These are phyloP conservation scores for Salicornia ramosissima DNA, from an alignment of 148 eudicot genomes.

Conservation along the genomic window DNA sequence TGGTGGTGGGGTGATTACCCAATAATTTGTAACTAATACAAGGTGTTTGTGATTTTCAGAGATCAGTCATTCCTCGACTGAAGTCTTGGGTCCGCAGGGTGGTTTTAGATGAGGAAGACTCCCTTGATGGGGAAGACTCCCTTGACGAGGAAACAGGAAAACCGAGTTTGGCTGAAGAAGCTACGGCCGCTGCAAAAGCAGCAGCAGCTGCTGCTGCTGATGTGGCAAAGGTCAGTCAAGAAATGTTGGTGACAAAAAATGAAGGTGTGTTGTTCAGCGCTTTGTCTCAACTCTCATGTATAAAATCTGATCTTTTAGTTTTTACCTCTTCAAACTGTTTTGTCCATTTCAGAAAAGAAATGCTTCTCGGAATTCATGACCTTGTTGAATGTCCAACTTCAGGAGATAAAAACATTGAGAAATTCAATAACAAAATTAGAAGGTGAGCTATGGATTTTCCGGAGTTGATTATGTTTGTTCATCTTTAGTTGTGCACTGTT, in stretches of 20 bases:
- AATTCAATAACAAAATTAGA: constrained; percentile 58
- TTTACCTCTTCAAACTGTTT: constrained; percentile 5
- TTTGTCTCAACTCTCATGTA: not conserved
- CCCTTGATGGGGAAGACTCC: constrained; percentile 25
- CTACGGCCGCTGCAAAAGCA: constrained; percentile 88
- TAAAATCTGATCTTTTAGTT: not conserved
- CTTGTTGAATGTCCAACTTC: constrained; percentile 63
- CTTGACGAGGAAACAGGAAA: constrained; percentile 27
- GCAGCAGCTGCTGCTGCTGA: constrained; percentile 90
- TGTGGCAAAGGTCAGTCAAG: constrained; percentile 80
- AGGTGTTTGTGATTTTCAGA: constrained; percentile 38
- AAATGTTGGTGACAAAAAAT: constrained; percentile 58
- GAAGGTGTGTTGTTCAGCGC: constrained; percentile 48
- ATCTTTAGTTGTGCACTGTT: not conserved
- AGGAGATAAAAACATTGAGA: constrained; percentile 76
- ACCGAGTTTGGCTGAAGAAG: constrained; percentile 71
- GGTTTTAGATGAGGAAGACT: constrained; percentile 54
- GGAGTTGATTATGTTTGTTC: not conserved
- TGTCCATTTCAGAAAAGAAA: constrained; percentile 43
- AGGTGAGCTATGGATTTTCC: constrained; percentile 37
- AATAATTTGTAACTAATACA: not conserved
- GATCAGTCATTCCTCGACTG: constrained; percentile 59
- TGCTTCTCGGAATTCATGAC: constrained; percentile 60
- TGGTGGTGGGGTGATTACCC: not conserved
- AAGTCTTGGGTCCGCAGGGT: constrained; percentile 93